Conservation (phyloP, 768 basidiomycete species). For the Lanmaoa pseudosensibilis region DNA sequence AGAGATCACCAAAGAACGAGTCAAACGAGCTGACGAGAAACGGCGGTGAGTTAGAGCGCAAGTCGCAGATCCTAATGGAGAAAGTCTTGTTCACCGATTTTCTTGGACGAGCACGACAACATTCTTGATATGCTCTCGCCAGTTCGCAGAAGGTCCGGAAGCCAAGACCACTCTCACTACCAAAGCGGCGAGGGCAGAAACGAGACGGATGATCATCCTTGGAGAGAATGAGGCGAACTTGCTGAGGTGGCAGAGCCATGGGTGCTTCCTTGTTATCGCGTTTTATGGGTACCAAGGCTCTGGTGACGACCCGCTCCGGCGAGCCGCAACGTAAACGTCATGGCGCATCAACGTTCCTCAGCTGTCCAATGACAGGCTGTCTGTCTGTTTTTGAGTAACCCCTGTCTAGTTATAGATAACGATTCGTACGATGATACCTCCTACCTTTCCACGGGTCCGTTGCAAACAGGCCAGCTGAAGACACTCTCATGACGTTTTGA, state of each 20-base stretch:
- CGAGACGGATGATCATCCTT: slow-evolving; percentile 15
- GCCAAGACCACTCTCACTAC: not conserved
- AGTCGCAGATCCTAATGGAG: not conserved
- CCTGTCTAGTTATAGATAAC: not conserved
- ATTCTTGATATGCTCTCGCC: slow-evolving; percentile 27
- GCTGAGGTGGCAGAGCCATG: not conserved
- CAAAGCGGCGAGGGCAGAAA: slow-evolving; percentile 6
- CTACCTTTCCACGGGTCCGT: not conserved
- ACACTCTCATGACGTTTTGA: not conserved
- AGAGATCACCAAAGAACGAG: slow-evolving; percentile 29
- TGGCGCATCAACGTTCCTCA: slow-evolving; percentile 13
- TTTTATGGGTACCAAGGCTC: slow-evolving; percentile 12
- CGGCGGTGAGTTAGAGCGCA: not conserved
- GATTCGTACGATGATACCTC: not conserved
- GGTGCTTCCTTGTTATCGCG: not conserved
- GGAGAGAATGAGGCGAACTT: not conserved
- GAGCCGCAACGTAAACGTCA: not conserved
- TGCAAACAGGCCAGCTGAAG: not conserved
- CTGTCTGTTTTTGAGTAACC: not conserved
- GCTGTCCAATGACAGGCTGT: slow-evolving; percentile 8
- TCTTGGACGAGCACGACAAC: slow-evolving; percentile 30
- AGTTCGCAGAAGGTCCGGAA: slow-evolving; percentile 7
- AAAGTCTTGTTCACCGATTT: slow-evolving; percentile 18
- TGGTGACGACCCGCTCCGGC: not conserved
- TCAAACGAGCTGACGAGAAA: slow-evolving; percentile 22